A percentile compares a stretch with the other conserved stretches of the same genome.
Evolutionary conservation across 805 yeast species (phyloP).

Genomic region (Saturnispora serradocipensis): DNA sequence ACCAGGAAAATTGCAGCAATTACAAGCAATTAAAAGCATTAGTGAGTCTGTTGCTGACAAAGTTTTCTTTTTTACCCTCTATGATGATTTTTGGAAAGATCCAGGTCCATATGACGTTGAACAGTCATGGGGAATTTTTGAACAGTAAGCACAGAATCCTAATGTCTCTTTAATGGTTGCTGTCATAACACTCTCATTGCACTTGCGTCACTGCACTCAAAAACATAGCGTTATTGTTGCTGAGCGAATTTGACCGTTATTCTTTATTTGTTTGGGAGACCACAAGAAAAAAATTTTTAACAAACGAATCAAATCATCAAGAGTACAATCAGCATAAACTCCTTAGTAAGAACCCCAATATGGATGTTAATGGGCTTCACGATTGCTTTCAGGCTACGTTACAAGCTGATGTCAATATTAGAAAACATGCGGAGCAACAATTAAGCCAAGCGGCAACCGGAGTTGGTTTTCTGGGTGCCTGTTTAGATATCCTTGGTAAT

Average conservation of each 20-base stretch:
- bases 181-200: neutral
- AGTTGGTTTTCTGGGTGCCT: conserved; percentile 75
- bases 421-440: conserved; percentile 63
- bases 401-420: conserved; percentile 49
- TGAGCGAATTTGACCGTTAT: neutral
- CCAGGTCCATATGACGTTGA: conserved; percentile 51
- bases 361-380: conserved; percentile 64
- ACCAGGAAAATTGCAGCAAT: conserved; percentile 46
- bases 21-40: conserved; percentile 42
- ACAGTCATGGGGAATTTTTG: conserved; percentile 49
- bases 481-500: conserved; percentile 62
- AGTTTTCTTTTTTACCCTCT: conserved; percentile 51
- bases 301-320: neutral
- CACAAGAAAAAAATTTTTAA: neutral
- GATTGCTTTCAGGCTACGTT: conserved; percentile 76
- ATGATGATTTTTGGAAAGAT: conserved; percentile 54
- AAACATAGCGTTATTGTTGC: neutral
- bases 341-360: conserved; percentile 18
- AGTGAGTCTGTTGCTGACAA: conserved; percentile 37
- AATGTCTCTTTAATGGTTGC: neutral
- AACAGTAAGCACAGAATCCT: neutral
- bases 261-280: neutral
- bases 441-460: conserved; percentile 46
- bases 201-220: neutral
- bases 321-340: neutral